phyloP scores from a whole-genome alignment of 345 rosid genomes.

The Zanthoxylum bungeanum region DNA sequence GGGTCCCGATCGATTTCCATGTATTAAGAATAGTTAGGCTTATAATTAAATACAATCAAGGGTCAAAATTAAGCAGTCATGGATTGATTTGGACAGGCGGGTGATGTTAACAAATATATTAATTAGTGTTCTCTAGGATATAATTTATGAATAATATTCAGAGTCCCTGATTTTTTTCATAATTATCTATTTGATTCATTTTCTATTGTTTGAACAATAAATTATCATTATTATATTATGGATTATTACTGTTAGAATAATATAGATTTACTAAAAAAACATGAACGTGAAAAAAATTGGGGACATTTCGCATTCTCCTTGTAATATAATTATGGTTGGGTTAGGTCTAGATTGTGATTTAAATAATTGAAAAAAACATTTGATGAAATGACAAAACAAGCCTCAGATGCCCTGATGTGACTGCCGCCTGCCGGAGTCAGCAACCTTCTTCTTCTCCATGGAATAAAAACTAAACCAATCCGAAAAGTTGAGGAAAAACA shows the following conservation, averaged over 20 bases:
- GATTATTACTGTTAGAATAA: no score
- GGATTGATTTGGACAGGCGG: neutral
- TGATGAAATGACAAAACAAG: neutral
- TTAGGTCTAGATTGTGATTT: constrained; percentile 13
- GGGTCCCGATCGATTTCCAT: neutral
- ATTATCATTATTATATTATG: no score
- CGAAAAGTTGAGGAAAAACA: neutral
- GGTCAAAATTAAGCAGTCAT: neutral
- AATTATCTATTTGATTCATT: no score
- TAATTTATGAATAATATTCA: no score
- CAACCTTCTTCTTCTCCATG: neutral
- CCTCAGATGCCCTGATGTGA: neutral
- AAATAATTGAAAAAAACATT: neutral
- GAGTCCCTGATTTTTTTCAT: no score
- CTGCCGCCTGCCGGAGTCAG: neutral
- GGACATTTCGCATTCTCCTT: no score
- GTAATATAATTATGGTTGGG: no score
- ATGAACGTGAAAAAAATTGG: no score
- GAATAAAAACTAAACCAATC: neutral
- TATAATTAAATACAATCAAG: neutral
- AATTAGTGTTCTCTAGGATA: neutral
- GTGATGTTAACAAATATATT: neutral
- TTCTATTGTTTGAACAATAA: no score
- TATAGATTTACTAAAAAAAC: no score
- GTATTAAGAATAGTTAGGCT: neutral